phyloP scores from a whole-genome alignment of 371 early-diverging fungal genomes.

The Mucor velutinosus region DNA sequence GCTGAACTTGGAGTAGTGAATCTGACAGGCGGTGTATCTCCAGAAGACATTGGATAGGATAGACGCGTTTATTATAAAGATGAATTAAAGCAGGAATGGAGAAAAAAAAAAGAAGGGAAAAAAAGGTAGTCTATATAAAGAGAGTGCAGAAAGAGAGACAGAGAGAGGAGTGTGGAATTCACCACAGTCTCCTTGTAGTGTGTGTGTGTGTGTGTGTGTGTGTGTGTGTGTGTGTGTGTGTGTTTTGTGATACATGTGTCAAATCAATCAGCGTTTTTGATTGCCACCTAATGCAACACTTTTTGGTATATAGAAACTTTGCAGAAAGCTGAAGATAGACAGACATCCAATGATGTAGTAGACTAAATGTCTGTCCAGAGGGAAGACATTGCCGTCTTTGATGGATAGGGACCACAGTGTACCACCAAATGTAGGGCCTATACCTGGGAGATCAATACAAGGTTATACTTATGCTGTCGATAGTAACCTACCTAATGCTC shows the following conservation, averaged over 20 bases:
- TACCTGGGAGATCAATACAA: not conserved
- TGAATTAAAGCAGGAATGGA: not conserved
- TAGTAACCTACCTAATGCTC: slow-evolving; percentile 56
- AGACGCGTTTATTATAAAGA: not conserved
- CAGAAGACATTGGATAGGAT: slow-evolving; percentile 14
- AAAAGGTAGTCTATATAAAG: not conserved
- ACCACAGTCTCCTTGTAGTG: not conserved
- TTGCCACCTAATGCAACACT: slow-evolving; percentile 17
- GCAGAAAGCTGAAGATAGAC: slow-evolving; percentile 36
- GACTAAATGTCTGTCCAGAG: slow-evolving; percentile 67
- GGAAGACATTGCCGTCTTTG: slow-evolving; percentile 53
- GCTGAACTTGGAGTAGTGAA: slow-evolving; percentile 8
- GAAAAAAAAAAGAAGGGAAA: not conserved
- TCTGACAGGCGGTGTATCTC: slow-evolving; percentile 13
- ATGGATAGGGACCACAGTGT: slow-evolving; percentile 68
- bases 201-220: not conserved
- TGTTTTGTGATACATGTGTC: not conserved
- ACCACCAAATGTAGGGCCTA: slow-evolving; percentile 66
- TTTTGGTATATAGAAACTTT: slow-evolving; percentile 43
- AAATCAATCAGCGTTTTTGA: slow-evolving; percentile 6
- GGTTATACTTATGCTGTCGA: too few relatives aligned
- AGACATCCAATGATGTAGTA: slow-evolving; percentile 52
- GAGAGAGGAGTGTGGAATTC: not conserved
- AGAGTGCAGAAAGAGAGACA: not conserved
- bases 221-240: too few relatives aligned